Evolutionary conservation across 805 yeast genomes (phyloP).

Genomic region (Myxozyma mucilagina): DNA sequence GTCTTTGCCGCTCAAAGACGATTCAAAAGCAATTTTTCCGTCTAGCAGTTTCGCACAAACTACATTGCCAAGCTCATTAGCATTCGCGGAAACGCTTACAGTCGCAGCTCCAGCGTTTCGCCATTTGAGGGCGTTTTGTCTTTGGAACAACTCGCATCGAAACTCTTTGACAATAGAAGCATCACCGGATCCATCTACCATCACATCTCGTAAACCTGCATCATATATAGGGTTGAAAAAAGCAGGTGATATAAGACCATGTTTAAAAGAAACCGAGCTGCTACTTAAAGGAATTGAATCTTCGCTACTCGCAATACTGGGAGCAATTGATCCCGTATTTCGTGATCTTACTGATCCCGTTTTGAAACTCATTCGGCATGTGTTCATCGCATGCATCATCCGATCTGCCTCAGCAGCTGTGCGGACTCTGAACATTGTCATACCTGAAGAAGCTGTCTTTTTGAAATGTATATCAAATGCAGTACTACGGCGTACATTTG

Average conservation of each 20-base stretch:
- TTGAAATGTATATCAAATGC: constrained; percentile 33
- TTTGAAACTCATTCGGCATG: constrained; percentile 16
- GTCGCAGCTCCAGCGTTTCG: constrained; percentile 32
- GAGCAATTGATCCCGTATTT: constrained; percentile 13
- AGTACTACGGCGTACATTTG: constrained; percentile 29
- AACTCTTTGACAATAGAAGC: constrained; percentile 16
- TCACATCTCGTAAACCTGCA: neutral
- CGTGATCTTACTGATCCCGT: constrained; percentile 10
- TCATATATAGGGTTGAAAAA: constrained; percentile 18
- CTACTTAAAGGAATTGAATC: constrained; percentile 9
- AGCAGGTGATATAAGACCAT: neutral
- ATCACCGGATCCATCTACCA: constrained; percentile 10
- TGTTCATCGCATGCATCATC: constrained; percentile 30
- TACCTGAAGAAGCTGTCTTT: constrained; percentile 16
- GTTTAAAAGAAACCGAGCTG: neutral
- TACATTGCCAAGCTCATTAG: neutral
- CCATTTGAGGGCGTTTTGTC: constrained; percentile 32
- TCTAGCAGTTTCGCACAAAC: constrained; percentile 19
- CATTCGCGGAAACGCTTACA: constrained; percentile 16
- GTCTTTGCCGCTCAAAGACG: neutral
- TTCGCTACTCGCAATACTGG: constrained; percentile 24
- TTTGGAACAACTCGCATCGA: constrained; percentile 29
- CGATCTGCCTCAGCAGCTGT: constrained; percentile 33
- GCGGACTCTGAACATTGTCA: constrained; percentile 33
- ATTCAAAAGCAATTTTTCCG: constrained; percentile 26